phyloP scores from a whole-genome alignment of 768 basidiomycete genomes.

The Aureoboletus auriporus region DNA sequence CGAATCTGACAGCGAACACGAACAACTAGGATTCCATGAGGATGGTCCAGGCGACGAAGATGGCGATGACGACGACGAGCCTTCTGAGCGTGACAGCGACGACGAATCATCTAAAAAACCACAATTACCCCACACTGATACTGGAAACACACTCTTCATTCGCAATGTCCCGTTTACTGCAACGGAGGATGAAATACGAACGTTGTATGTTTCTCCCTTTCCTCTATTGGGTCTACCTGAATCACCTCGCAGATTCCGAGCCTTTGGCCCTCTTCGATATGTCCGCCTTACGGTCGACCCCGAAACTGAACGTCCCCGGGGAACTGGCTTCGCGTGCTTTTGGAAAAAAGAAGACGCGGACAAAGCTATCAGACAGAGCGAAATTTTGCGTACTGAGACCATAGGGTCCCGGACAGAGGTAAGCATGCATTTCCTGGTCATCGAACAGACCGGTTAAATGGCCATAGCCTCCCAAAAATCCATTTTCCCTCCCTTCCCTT shows the following conservation, averaged over 20 bases:
- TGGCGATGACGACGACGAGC: slow-evolving; percentile 25
- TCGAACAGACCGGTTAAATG: not conserved
- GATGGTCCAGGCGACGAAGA: slow-evolving; percentile 26
- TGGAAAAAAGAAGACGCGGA: slow-evolving; percentile 93
- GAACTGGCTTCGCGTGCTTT: slow-evolving; percentile 96
- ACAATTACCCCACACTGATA: slow-evolving; percentile 75
- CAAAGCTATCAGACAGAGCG: slow-evolving; percentile 77
- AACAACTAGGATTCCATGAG: slow-evolving; percentile 43
- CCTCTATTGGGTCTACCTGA: not conserved
- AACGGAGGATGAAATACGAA: slow-evolving; percentile 88
- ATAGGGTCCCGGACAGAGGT: slow-evolving; percentile 38
- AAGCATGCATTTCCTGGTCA: slow-evolving; percentile 18
- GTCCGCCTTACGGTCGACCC: slow-evolving; percentile 86
- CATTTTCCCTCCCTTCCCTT: slow-evolving; percentile 83
- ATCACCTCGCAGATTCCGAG: slow-evolving; percentile 56
- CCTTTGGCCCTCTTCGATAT: slow-evolving; percentile 90
- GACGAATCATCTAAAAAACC: slow-evolving; percentile 54
- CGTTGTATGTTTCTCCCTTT: slow-evolving; percentile 46
- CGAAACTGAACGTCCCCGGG: slow-evolving; percentile 80
- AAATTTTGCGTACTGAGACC: slow-evolving; percentile 63
- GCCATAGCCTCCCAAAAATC: slow-evolving; percentile 65
- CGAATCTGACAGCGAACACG: slow-evolving; percentile 38
- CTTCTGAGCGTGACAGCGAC: slow-evolving; percentile 5
- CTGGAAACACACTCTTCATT: slow-evolving; percentile 89
- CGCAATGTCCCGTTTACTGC: slow-evolving; percentile 91